phyloP scores from a whole-genome alignment of 306 rosid species.

The Clitoria ternatea region DNA sequence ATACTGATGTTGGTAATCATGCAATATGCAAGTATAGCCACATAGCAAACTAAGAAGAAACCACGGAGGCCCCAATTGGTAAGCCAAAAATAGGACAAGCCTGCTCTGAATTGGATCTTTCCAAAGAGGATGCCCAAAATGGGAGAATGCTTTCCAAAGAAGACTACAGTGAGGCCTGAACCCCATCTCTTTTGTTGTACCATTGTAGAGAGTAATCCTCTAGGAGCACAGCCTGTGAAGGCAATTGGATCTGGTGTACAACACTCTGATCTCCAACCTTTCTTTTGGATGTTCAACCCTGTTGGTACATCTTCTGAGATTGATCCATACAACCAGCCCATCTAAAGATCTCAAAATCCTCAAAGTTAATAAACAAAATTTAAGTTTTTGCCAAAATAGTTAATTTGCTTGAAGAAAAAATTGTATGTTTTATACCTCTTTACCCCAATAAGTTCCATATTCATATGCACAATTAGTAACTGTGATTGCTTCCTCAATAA shows the following conservation, averaged over 20 bases:
- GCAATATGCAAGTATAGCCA: conserved; percentile 52
- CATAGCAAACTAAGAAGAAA: conserved; percentile 42
- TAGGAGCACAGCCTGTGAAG: conserved; percentile 58
- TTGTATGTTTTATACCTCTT: conserved; percentile 25
- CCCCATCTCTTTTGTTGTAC: conserved; percentile 72
- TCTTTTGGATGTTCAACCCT: conserved; percentile 47
- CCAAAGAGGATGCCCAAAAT: conserved; percentile 37
- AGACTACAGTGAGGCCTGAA: conserved; percentile 51
- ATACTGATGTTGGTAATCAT: conserved; percentile 55
- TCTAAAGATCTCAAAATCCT: background rate
- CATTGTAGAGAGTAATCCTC: conserved; percentile 43
- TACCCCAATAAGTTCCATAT: conserved; percentile 57
- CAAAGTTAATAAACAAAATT: background rate
- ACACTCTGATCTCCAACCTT: conserved; percentile 61
- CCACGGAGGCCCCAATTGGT: conserved; percentile 37
- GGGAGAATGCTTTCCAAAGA: conserved; percentile 51
- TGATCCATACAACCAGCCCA: conserved; percentile 53
- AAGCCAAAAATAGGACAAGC: conserved; percentile 45
- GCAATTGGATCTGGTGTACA: conserved; percentile 41
- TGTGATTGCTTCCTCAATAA: conserved; percentile 34
- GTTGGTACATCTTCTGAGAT: conserved; percentile 55
- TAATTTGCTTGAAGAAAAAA: background rate
- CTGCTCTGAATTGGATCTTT: conserved; percentile 50
- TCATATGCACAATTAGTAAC: conserved; percentile 53
- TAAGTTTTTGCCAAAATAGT: background rate